Evolutionary conservation across 2,329 filamentous ascomycete species (phyloP), one percentile per base, ranked within the genome.

Genomic region (Alternaria gaisen): DNA sequence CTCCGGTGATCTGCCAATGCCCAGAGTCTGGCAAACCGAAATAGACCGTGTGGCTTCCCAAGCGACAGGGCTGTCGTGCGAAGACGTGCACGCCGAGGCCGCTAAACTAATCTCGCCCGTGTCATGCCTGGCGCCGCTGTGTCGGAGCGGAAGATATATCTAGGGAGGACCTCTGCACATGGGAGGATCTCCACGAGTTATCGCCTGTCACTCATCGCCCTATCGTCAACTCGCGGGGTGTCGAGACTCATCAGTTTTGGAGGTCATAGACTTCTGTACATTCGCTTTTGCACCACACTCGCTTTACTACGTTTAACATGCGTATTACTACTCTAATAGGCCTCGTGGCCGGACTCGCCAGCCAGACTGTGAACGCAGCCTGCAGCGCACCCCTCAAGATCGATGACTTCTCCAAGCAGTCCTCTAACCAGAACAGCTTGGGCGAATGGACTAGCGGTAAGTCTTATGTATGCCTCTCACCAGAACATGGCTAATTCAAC

Each of bases 401-500:
- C 55, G 77, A 80, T 47, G 73, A 80, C 68, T 80, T 80, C 64
- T 79, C 77, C 54, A 75, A 73, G 51, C 77, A 67, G 61, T 72
- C 73, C 8, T 72, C 65, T 61, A 79, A 79, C 59, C 70, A 65
- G 56, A 80, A 80, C 68, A 77, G 65, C 66, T 60, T 80, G 60
- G 64, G 65, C 56, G 60, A 63, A 32, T 80, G 75, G 74, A 77
- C 74, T 36, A 79, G 77, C 63, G 77, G 77, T 79, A 67, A 12
- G 50, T 57, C 1, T 14, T 18, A 14, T 26, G 11, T 4, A 3
- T 8, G 3, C n/a, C 20, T n/a, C 1, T 4, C 5, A 14, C 30
- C 3, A 30, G 14, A 5, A 10, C 2, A 30, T n/a, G 20, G 11
- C 70, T 72, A 48, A 73, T 53, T 48, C 20, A 14, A 5, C 34